Conservation (phyloP, 768 basidiomycete genomes). For the Fibroporia radiculosa region DNA sequence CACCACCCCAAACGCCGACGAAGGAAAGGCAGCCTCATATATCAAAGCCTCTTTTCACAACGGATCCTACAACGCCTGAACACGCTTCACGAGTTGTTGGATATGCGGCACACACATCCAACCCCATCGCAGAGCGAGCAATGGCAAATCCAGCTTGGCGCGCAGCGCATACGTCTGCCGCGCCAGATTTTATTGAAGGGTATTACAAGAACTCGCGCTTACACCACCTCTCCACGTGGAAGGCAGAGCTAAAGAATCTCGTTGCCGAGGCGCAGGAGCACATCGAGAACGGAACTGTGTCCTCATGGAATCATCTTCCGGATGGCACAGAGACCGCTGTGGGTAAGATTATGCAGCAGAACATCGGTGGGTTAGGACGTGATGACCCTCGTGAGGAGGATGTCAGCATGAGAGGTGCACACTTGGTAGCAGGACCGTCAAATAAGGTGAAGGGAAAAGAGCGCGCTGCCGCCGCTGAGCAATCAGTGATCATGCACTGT, state of each 20-base stretch:
- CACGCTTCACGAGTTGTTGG: conserved; percentile 43
- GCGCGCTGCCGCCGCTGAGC: conserved; percentile 39
- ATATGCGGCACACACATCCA: conserved; percentile 66
- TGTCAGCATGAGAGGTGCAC: conserved; percentile 40
- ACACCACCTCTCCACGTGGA: conserved; percentile 91
- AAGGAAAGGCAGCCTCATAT: conserved; percentile 5
- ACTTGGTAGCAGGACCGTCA: conserved; percentile 34
- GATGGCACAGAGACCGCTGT: conserved; percentile 15
- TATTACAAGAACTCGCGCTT: conserved; percentile 70
- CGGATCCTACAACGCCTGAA: conserved; percentile 34
- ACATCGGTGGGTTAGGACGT: conserved; percentile 16
- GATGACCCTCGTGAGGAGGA: conserved; percentile 14
- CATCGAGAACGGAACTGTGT: conserved; percentile 36
- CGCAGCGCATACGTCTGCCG: conserved; percentile 76
- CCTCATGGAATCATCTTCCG: conserved; percentile 1
- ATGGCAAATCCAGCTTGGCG: conserved; percentile 87
- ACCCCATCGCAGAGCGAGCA: conserved; percentile 64
- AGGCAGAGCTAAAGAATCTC: conserved; percentile 76
- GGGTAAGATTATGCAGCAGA: conserved; percentile 26
- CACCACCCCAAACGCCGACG: conserved; percentile 12
- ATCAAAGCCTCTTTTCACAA: conserved; percentile 25
- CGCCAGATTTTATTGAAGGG: conserved; percentile 79
- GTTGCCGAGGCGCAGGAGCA: conserved; percentile 75
- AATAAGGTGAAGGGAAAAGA: conserved; percentile 50
- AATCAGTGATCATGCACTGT: conserved; percentile 80